Conservation (phyloP, 371 early-diverging fungal genomes). For the Mucor racemosus region DNA sequence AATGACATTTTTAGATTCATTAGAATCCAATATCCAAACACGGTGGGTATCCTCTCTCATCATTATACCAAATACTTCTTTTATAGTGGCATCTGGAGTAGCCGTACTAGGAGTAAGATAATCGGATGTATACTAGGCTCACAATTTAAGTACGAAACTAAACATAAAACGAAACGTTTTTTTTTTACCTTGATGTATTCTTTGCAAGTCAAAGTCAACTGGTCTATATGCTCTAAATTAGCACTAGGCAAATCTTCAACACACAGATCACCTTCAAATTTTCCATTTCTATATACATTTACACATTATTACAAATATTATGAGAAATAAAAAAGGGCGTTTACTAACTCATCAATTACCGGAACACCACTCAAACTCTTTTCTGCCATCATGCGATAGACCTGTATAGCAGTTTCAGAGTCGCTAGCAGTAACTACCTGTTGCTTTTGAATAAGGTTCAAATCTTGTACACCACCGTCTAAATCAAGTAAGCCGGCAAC, state of each 20-base stretch:
- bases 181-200: constrained; percentile 52
- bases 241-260: constrained; percentile 58
- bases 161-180: neutral
- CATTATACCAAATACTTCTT: constrained; percentile 42
- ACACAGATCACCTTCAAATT: constrained; percentile 49
- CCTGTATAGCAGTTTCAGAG: constrained; percentile 42
- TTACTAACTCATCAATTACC: constrained; percentile 45
- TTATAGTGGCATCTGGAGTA: constrained; percentile 35
- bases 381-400: constrained; percentile 54
- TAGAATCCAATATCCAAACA: constrained; percentile 57
- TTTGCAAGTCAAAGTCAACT: constrained; percentile 43
- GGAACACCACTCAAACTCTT: constrained; percentile 53
- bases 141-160: neutral
- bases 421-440: constrained; percentile 38
- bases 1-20: constrained; percentile 33
- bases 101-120: constrained; percentile 35
- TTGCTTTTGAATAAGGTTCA: constrained; percentile 27
- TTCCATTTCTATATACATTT: constrained; percentile 24
- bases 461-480: constrained; percentile 28
- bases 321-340: neutral
- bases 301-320: neutral
- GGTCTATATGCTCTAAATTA: constrained; percentile 42
- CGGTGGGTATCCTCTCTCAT: constrained; percentile 53
- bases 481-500: constrained; percentile 43
- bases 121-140: constrained; percentile 17